Conservation (phyloP, 805 yeast genomes). For the Saturnispora sekii region DNA sequence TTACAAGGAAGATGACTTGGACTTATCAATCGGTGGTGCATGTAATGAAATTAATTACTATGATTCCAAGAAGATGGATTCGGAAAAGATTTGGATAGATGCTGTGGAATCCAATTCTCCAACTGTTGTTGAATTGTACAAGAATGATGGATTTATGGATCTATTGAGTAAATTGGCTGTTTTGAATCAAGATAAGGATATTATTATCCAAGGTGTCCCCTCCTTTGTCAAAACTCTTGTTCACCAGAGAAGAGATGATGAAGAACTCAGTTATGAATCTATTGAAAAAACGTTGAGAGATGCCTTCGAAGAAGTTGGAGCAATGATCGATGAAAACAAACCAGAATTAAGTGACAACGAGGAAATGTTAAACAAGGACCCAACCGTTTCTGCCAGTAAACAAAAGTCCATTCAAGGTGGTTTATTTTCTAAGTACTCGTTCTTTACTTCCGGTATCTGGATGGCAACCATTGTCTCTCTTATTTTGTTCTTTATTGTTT, state of each 20-base stretch:
- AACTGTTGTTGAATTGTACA: slow-evolving; percentile 7
- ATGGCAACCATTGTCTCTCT: slow-evolving; percentile 62
- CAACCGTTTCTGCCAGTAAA: background rate
- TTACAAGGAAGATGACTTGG: slow-evolving; percentile 7
- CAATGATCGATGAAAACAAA: slow-evolving; percentile 14
- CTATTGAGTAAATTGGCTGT: slow-evolving; percentile 11
- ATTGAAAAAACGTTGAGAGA: slow-evolving; percentile 23
- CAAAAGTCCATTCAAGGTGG: slow-evolving; percentile 23
- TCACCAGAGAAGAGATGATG: slow-evolving; percentile 12
- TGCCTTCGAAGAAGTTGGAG: slow-evolving; percentile 24
- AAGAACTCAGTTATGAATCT: slow-evolving; percentile 19
- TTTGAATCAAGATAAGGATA: slow-evolving; percentile 10
- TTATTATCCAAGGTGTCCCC: slow-evolving; percentile 29
- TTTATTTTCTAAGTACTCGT: slow-evolving; percentile 55
- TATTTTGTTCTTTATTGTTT: slow-evolving; percentile 46
- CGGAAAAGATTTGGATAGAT: no score
- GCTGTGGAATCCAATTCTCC: background rate
- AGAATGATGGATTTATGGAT: slow-evolving; percentile 10
- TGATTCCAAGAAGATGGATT: no score
- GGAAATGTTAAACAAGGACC: background rate
- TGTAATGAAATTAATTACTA: slow-evolving; percentile 1
- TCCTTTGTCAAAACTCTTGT: slow-evolving; percentile 7
- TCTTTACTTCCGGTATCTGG: slow-evolving; percentile 74
- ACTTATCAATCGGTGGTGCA: background rate
- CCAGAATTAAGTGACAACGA: background rate